Evolutionary conservation across 2,329 filamentous ascomycete species (phyloP), one percentile per base, ranked within the genome.

Genomic region (Neopestalotiopsis sp.): DNA sequence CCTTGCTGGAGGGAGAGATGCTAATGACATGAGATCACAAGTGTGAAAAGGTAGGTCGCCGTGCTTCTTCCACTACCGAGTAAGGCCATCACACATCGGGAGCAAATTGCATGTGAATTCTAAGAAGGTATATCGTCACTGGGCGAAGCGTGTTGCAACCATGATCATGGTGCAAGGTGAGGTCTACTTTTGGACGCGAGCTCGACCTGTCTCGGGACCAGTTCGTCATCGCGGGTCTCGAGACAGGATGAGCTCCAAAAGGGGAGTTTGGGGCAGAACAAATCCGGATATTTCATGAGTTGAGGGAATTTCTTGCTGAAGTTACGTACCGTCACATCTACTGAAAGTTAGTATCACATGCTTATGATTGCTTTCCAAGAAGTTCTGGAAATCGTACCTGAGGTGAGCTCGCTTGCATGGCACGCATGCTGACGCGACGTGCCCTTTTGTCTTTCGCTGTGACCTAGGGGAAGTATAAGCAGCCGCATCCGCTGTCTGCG

Each of bases 361-460:
- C 66, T 34, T 49, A 57, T 42, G 34, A 24, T 67, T 69, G 60
- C 45, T 13, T 10, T 10, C 71, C 72, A 61, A 24, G 67, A 67
- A 64, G 60, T 66, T 62, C 24, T 60, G 42, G 24, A 52, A n/a
- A 69, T 74, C 83, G 77, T 81, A 90, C 88, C 89, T 85, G 72
- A 96, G 86, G 86, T 96, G 93, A 49, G 93, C 93, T 79, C 90
- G 90, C 78, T 95, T 95, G 83, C 93, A 96, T 70, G 94, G 94
- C 73, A 95, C 91, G 78, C 93, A 96, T 32, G 93, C 93, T 45
- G 92, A 95, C 65, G 92, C 92, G 66, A 95, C 93, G 82, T 96
- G 93, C 14, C 92, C 92, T 77, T 94, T 94, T 5, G 91, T 90
- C 78, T 91, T 92, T 72, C 90, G 84, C 71, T 90, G 88, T 6